A percentile compares a stretch with the other conserved stretches of the same genome.
Evolutionary conservation across 2,329 filamentous ascomycete species (phyloP).

Genomic region (Neofusicoccum kwambonambiense): DNA sequence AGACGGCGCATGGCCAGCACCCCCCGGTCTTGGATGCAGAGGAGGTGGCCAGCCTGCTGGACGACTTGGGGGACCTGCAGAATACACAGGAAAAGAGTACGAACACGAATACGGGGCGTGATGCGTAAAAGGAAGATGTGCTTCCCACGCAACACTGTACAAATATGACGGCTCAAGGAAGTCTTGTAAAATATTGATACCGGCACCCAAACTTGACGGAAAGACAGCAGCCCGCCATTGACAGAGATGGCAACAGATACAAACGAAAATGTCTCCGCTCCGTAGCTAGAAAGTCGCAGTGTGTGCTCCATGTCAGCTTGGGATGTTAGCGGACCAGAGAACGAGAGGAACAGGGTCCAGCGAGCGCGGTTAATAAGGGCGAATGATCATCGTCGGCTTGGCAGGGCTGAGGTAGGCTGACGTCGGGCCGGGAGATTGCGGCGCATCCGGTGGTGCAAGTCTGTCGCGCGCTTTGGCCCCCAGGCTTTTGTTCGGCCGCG

Average conservation of each 20-base stretch:
- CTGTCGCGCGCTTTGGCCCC: background rate
- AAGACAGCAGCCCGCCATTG: too few species aligned
- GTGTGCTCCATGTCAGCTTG: too few species aligned
- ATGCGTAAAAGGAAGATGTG: background rate
- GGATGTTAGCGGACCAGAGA: too few species aligned
- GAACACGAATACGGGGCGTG: background rate
- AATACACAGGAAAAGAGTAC: background rate
- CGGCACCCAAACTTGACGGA: too few species aligned
- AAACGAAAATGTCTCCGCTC: too few species aligned
- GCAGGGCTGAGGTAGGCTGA: constrained; percentile 1
- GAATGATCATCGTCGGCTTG: background rate
- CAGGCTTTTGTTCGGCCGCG: constrained; percentile 12
- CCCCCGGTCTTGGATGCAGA: background rate
- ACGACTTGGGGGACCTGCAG: background rate
- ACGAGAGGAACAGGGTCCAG: too few species aligned
- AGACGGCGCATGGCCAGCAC: background rate
- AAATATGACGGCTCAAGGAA: background rate
- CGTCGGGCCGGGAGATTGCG: constrained; percentile 16
- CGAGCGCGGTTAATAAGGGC: background rate
- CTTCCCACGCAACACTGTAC: background rate
- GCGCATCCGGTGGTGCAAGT: background rate
- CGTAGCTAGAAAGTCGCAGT: too few species aligned
- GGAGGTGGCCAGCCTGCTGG: background rate
- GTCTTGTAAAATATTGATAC: background rate
- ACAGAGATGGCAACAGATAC: too few species aligned